phyloP scores from a whole-genome alignment of 78 protist genomes.

The Pelomyxa schiedti region DNA sequence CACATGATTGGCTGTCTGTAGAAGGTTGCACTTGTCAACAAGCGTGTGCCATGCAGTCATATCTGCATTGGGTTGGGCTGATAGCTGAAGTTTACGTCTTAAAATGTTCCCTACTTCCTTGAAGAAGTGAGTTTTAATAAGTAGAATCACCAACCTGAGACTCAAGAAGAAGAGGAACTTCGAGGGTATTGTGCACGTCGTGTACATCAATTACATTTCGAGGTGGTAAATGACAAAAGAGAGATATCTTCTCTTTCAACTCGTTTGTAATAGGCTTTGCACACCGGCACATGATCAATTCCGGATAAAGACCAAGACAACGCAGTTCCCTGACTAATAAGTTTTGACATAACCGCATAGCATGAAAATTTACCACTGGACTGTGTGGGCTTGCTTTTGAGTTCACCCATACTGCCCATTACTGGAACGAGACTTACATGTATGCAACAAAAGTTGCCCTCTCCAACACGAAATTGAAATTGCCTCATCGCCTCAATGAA shows the following conservation, averaged over 20 bases:
- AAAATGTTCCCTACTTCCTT: neutral
- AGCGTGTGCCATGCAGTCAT: no score
- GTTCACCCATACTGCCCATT: conserved; percentile 78
- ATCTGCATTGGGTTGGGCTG: neutral
- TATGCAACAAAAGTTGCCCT: conserved; percentile 59
- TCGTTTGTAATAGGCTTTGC: conserved; percentile 34
- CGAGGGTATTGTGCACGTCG: conserved; percentile 78
- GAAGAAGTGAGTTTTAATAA: neutral
- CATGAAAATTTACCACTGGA: conserved; percentile 27
- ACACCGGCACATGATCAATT: conserved; percentile 80
- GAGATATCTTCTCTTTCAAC: conserved; percentile 57
- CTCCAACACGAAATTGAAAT: conserved; percentile 77
- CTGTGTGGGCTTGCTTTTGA: conserved; percentile 97
- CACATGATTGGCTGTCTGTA: no score
- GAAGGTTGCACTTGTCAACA: no score
- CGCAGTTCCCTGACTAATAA: conserved; percentile 73
- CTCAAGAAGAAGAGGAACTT: conserved; percentile 74
- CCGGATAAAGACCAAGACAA: conserved; percentile 84
- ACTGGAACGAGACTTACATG: conserved; percentile 72
- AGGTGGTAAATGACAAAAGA: conserved; percentile 80
- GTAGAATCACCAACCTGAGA: conserved; percentile 12
- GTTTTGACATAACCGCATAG: neutral
- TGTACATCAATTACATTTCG: conserved; percentile 64
- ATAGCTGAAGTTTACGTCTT: neutral
- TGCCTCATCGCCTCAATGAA: conserved; percentile 94